Percentiles rank a stretch among this genome's conserved stretches.
Evolutionary conservation across 2,329 filamentous ascomycete species (phyloP).

Genomic region (Phaeosphaeria sp.): DNA sequence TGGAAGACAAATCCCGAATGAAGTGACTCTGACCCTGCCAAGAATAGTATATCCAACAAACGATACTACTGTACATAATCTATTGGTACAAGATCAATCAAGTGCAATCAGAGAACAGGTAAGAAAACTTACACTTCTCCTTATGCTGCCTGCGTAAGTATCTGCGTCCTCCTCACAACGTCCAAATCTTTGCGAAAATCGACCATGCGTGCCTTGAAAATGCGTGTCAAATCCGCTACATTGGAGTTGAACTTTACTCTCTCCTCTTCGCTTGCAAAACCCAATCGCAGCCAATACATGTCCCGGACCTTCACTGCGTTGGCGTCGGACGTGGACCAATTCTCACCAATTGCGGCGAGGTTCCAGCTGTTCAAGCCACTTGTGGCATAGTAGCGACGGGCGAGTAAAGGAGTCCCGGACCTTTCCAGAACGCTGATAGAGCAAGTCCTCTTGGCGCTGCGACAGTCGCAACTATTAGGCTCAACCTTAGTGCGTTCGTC

Average conservation of each 20-base stretch:
- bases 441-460: constrained; percentile 7
- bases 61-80: too few species aligned
- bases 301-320: constrained; percentile 6
- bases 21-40: too few species aligned
- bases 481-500: constrained; percentile 17
- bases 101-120: not conserved
- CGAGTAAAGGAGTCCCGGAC: constrained; percentile 10
- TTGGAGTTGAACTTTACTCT: constrained; percentile 11
- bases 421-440: constrained; percentile 9
- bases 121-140: not conserved
- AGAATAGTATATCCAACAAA: too few species aligned
- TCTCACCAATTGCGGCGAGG: constrained; percentile 10
- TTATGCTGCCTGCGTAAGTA: constrained; percentile 4
- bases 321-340: constrained; percentile 4
- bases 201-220: constrained; percentile 10
- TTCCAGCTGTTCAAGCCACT: constrained; percentile 20
- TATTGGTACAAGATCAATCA: not conserved
- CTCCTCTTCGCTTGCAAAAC: constrained; percentile 9
- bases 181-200: constrained; percentile 13
- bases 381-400: constrained; percentile 11
- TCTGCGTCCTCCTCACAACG: constrained; percentile 5
- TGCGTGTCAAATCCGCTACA: constrained; percentile 9
- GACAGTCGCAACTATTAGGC: constrained; percentile 14
- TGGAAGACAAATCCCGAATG: too few species aligned
- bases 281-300: constrained; percentile 14